Conservation (phyloP, 140 eudicot species). For the Flaveria floridana region DNA sequence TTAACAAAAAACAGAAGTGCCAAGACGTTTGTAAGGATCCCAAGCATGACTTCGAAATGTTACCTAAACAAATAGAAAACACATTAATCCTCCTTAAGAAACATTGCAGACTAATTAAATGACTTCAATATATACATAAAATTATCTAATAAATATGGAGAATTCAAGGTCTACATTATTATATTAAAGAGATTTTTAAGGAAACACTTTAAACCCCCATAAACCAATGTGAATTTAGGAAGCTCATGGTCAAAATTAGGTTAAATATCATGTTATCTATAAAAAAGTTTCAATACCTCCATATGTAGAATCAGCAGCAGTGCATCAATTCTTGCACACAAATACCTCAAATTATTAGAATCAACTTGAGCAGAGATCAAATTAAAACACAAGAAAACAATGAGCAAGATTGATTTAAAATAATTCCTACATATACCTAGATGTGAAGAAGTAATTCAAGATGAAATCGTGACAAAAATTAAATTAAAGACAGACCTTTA, state of each 20-base stretch:
- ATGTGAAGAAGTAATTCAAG: too few relatives aligned
- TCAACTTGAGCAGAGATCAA: not conserved
- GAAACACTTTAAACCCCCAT: not conserved
- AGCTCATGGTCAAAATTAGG: constrained; percentile 20
- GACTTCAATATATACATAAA: not conserved
- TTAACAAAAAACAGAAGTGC: constrained; percentile 31
- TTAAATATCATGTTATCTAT: not conserved
- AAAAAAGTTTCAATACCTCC: constrained; percentile 43
- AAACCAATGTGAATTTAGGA: not conserved
- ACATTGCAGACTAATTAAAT: not conserved
- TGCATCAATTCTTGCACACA: constrained; percentile 23
- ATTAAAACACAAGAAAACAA: too few relatives aligned
- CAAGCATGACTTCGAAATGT: constrained; percentile 58
- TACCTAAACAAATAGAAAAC: constrained; percentile 40
- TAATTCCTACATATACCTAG: too few relatives aligned
- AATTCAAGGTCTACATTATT: not conserved
- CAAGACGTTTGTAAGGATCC: constrained; percentile 97
- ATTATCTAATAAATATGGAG: not conserved
- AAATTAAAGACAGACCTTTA: too few relatives aligned
- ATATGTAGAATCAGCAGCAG: constrained; percentile 55
- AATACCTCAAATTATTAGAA: not conserved
- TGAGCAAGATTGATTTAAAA: too few relatives aligned
- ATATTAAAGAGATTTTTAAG: not conserved
- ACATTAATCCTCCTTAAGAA: not conserved
- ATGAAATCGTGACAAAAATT: too few relatives aligned